phyloP scores from a whole-genome alignment of 1,139 yeast genomes.

The Hansenula sp. region DNA sequence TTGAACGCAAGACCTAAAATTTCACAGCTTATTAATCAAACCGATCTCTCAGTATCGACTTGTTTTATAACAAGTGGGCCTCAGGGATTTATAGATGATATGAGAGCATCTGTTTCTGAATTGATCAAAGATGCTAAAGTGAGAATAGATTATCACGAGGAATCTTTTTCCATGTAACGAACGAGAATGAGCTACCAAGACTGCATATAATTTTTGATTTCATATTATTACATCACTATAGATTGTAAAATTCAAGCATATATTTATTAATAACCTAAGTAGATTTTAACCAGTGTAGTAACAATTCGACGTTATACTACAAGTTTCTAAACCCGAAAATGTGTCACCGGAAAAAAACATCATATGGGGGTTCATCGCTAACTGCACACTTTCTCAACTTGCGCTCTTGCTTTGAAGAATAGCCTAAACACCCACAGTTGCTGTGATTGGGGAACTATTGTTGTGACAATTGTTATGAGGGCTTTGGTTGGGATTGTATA shows the following conservation, averaged over 20 bases:
- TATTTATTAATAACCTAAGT: no score
- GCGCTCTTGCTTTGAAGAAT: no score
- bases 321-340: no score
- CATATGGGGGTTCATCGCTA: no score
- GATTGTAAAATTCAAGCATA: no score
- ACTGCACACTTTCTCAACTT: no score
- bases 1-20: conserved; percentile 19
- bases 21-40: conserved; percentile 8
- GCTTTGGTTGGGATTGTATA: background rate
- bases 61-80: conserved; percentile 44
- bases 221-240: background rate
- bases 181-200: no score
- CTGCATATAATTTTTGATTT: conserved; percentile 24
- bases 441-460: background rate
- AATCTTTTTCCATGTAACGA: conserved; percentile 30
- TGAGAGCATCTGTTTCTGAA: conserved; percentile 30
- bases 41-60: conserved; percentile 14
- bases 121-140: conserved; percentile 23
- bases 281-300: no score
- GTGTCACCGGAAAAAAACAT: background rate
- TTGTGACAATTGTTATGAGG: no score
- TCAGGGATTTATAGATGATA: conserved; percentile 32
- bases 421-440: background rate
- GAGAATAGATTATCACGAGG: conserved; percentile 38
- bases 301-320: no score